Evolutionary conservation across 805 yeast species (phyloP), one percentile per base, ranked within the genome.

Genomic region (Henningerozyma blattae): DNA sequence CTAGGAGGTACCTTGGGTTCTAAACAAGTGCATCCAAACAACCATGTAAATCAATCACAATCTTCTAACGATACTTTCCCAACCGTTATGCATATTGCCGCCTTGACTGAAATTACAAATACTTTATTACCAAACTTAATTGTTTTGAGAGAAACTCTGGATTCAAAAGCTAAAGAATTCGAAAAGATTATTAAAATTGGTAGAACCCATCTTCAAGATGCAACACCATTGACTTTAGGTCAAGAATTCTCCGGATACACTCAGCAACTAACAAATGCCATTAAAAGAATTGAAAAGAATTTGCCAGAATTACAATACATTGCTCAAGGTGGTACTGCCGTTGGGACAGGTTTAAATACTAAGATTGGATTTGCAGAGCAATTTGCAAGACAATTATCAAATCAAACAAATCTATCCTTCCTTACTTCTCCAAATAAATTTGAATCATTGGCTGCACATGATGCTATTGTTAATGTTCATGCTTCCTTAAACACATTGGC

Each of bases 251-350:
- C 89, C 36, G 98, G 98, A 42, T 91, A 91, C 65, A 94, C 80
- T 34, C 89, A 83, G 59, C 98, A 91, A 68, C 61, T 91, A 44
- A 73, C 81, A 50, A 83, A 86, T 58, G 97, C 96, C 58, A 79
- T 91, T 46, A 79, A 65, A 46, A 75, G 98, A 60, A 80, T 91
- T 40, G 84, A 85, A 66, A 64, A 65, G 42, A 61, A 79, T 34
- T 71, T 91, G 45, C 83, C 83, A 47, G 75, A 76, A 62, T 70
- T 91, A 58, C 70, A 77, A 52, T 75, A 58, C 58, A 73, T 91
- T 48, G 98, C 98, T 31, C 98, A 91, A 70, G 98, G 98, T 68
- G 98, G 98, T 67, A 91, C 98, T 42, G 98, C 98, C 41, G 98
- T 91, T 36, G 98, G 98, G 51, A 91, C 98, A 36, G 98, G 98